Evolutionary conservation across 306 rosid genomes (phyloP), one percentile per base, ranked within the genome.

Genomic region (Begonia masoniana): DNA sequence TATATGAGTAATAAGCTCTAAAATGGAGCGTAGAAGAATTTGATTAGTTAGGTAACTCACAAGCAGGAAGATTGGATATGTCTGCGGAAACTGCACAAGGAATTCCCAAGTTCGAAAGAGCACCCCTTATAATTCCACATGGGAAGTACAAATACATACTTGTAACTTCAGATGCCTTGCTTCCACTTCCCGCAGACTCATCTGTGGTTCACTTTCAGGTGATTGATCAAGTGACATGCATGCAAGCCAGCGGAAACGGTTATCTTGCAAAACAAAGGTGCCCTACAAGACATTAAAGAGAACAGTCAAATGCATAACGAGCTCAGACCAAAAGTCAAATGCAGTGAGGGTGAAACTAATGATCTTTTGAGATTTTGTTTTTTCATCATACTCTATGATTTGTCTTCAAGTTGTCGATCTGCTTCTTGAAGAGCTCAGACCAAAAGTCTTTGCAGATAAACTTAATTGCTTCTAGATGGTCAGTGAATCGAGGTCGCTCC

Each of bases 351-450:
- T 16, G 14, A 12, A 45, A 61, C 10, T 4, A 51, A 60, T 21
- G 24, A 41, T 41, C 53, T 45, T 13, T 45, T n/a, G 19, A 43
- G 55, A 4, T 58, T 67, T 49, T 58, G 45, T 17, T 57, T 65
- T 15, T 2, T 21, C 17, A 78, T 68, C 65, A 61, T 74, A 83
- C 94, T 67, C 88, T 81, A 70, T 86, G 94, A 49, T 91, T 91
- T 55, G 96, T 91, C 82, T 91, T 91, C 76, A 91, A 81, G 74
- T 91, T 86, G 75, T 91, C 99, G 52, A 91, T 86, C 62, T 91
- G 99, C 84, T 91, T 91, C 82, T 91, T 91, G 69, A 91, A 91
- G 50, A 91, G 86, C 77, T 91, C 99, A 46, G 88, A 86, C 99
- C 93, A 91, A 64, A 91, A 91, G 74, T 91, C 99, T 78, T 91